These are phyloP conservation scores for Arthrobotrys musiformis DNA, from an alignment of 2,329 filamentous ascomycete species.

Conservation along the genomic window DNA sequence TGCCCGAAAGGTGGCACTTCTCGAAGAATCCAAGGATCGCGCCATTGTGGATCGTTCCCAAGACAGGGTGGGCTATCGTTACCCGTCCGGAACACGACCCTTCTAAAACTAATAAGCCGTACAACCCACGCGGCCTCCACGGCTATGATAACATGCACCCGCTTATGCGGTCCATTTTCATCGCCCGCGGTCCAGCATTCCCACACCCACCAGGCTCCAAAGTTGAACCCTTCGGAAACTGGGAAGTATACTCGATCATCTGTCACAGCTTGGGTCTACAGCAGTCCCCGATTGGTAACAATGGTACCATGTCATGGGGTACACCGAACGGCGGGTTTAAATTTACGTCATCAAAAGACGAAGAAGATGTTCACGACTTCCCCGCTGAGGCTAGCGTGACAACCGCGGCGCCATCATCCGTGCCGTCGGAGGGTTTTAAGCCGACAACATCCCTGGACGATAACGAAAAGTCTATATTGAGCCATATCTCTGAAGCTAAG, in stretches of 20 bases:
- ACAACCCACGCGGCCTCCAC: slow-evolving; percentile 85
- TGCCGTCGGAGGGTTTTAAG: slow-evolving; percentile 23
- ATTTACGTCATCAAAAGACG: slow-evolving; percentile 21
- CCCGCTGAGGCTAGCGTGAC: slow-evolving; percentile 41
- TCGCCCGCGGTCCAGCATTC: slow-evolving; percentile 91
- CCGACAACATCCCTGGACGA: slow-evolving; percentile 40
- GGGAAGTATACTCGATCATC: slow-evolving; percentile 90
- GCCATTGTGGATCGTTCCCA: slow-evolving; percentile 92
- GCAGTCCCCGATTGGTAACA: slow-evolving; percentile 75
- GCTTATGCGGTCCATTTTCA: slow-evolving; percentile 94
- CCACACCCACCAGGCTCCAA: slow-evolving; percentile 83
- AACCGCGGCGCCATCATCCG: neutral
- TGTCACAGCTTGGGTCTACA: slow-evolving; percentile 84
- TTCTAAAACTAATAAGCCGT: slow-evolving; percentile 69
- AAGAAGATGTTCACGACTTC: slow-evolving; percentile 34
- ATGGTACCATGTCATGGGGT: slow-evolving; percentile 74
- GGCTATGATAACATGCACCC: slow-evolving; percentile 96
- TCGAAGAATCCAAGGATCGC: slow-evolving; percentile 87
- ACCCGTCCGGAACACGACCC: slow-evolving; percentile 82
- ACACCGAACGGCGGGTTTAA: slow-evolving; percentile 44
- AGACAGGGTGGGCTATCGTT: slow-evolving; percentile 91
- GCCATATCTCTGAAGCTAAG: slow-evolving; percentile 53
- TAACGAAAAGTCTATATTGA: slow-evolving; percentile 46
- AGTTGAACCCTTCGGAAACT: slow-evolving; percentile 82
- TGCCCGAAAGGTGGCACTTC: slow-evolving; percentile 95